Base-by-base conservation (phyloP, 352 stramenopile species). In the Globisporangium rhizosaccharum region DNA sequence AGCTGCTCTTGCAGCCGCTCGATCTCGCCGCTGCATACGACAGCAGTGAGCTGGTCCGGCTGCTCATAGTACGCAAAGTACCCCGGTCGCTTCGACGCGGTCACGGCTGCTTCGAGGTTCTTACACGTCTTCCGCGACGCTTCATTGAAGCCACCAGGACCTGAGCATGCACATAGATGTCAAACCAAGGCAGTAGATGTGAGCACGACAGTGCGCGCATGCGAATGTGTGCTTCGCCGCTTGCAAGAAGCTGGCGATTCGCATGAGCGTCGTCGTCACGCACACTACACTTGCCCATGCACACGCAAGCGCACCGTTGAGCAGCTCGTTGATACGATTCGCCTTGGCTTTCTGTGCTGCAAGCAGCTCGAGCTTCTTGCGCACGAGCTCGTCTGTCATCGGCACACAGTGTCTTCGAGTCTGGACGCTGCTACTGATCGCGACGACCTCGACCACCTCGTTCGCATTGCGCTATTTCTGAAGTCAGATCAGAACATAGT, bases 291-390 rank as follows among this genome's bases (percentile, higher is more conserved):
- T 55, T n/a, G 33, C 11, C 36, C 1, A 56, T 18, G 9, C 56
- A 36, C 23, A 57, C 1, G 18, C 52, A 17, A 3, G 20, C 69
- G 25, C 47, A 88, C 76, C 76, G 20, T 70, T 75, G 11, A 90
- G 63, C 0, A 90, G 68, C 52, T 79, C 76, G 51, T 90, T 59
- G 57, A 93, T 73, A 51, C 70, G 70, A 20, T 83, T 68, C 8
- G 67, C 73, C 57, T 90, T 88, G 66, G 75, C 68, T 46, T 78
- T 84, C 63, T 92, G 83, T 51, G 77, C 72, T 37, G 63, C 68
- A 15, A 92, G 79, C 59, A 92, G 65, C 71, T 89, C 79, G 44
- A 88, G 66, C 46, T 93, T 89, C 70, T 92, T 87, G 60, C 79
- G 79, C 47, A 88, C 76, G 33, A 93, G 71, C 53, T 87, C 76